These are phyloP conservation scores for Dictyostelium capitatum DNA, from an alignment of 78 protist genomes.

Conservation along the genomic window DNA sequence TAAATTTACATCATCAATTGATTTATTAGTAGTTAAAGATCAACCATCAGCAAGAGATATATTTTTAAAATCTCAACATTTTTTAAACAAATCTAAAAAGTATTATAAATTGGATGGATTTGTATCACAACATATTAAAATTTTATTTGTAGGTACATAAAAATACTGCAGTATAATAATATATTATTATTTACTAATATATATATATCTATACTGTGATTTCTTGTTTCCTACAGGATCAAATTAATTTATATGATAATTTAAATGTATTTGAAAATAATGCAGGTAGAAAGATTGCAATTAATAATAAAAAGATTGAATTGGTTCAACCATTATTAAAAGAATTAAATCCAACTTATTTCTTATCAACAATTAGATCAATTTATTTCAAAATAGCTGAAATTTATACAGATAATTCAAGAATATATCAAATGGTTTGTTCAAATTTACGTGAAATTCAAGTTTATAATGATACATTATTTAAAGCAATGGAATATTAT, in stretches of 20 bases:
- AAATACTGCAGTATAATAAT: too few relatives aligned
- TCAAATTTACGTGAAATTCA: slow-evolving; percentile 13
- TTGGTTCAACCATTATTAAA: slow-evolving; percentile 20
- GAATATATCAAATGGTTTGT: slow-evolving; percentile 18
- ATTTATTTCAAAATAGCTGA: slow-evolving; percentile 29
- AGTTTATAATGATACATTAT: background rate
- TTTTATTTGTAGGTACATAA: slow-evolving; percentile 13
- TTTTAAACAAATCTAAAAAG: slow-evolving; percentile 23
- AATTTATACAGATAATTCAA: slow-evolving; percentile 18
- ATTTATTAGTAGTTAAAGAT: background rate
- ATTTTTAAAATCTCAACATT: slow-evolving; percentile 37
- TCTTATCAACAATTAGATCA: background rate
- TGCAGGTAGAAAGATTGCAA: slow-evolving; percentile 13
- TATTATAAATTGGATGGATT: slow-evolving; percentile 40
- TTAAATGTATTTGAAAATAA: slow-evolving; percentile 18
- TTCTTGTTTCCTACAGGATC: background rate
- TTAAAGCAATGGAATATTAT: slow-evolving; percentile 23
- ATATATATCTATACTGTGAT: too few relatives aligned
- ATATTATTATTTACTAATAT: too few relatives aligned
- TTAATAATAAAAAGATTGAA: slow-evolving; percentile 19
- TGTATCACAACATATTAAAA: slow-evolving; percentile 25
- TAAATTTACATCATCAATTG: background rate
- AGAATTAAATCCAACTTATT: slow-evolving; percentile 39
- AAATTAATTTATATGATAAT: slow-evolving; percentile 11
- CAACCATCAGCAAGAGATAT: slow-evolving; percentile 16